A percentile compares a stretch with the other conserved stretches of the same genome.
These are phyloP conservation scores for Diaporthe ampelina DNA, from an alignment of 2,329 filamentous ascomycete genomes.

Conservation along the genomic window DNA sequence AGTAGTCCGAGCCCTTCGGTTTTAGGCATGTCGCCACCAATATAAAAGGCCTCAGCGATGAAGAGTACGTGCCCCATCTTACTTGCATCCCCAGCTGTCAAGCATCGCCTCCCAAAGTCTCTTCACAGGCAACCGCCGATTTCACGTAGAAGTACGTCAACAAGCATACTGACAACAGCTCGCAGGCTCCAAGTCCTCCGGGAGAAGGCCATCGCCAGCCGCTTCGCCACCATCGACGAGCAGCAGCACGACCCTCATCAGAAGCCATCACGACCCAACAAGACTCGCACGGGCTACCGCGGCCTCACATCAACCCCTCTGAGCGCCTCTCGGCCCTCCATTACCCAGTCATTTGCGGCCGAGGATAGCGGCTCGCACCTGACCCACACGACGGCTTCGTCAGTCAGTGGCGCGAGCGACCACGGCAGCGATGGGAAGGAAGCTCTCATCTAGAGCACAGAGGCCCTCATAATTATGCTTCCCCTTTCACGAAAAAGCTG, in stretches of 20 bases:
- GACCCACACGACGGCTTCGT: constrained; percentile 21
- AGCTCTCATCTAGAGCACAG: not conserved
- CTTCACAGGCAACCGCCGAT: not conserved
- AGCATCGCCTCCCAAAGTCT: not conserved
- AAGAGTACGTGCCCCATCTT: constrained; percentile 64
- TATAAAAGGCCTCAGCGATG: constrained; percentile 69
- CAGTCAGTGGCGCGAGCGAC: constrained; percentile 10
- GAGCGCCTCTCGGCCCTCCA: constrained; percentile 33
- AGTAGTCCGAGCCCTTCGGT: constrained; percentile 70
- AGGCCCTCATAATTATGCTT: too few species aligned
- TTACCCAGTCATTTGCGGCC: constrained; percentile 39
- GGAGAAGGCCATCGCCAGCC: constrained; percentile 65
- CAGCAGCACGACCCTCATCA: constrained; percentile 18
- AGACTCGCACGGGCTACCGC: constrained; percentile 38
- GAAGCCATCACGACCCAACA: constrained; percentile 30
- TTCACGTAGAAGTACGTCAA: not conserved
- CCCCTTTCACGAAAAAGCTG: too few species aligned
- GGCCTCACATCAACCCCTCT: constrained; percentile 36
- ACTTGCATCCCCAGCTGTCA: not conserved
- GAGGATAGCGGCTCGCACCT: constrained; percentile 32
- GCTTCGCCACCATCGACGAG: constrained; percentile 60
- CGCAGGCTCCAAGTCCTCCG: constrained; percentile 63
- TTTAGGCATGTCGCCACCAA: constrained; percentile 67
- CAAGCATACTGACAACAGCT: not conserved
- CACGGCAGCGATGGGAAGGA: constrained; percentile 10